Conservation (phyloP, 192 early-diverging fungal species). For the Coemansia sp. region DNA sequence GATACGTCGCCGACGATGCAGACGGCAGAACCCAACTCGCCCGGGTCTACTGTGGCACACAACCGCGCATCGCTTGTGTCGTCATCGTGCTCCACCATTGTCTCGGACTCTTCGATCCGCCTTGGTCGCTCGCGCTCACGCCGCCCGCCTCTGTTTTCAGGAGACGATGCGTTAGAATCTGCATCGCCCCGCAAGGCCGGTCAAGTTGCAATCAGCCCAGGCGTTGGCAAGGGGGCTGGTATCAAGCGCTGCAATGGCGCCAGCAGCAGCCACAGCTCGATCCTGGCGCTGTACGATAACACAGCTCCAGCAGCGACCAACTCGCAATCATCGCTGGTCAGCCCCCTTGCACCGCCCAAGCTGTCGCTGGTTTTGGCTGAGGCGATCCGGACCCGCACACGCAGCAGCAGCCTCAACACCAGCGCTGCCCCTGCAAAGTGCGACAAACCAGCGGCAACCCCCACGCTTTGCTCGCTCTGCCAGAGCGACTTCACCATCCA, state of each 20-base stretch:
- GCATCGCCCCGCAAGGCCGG: not conserved
- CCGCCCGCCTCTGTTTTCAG: conserved; percentile 19
- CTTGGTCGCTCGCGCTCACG: conserved; percentile 10
- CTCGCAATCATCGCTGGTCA: conserved; percentile 32
- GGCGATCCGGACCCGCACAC: conserved; percentile 22
- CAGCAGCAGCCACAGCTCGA: conserved; percentile 29
- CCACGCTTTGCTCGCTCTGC: conserved; percentile 48
- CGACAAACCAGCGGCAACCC: not conserved
- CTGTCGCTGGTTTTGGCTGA: conserved; percentile 45
- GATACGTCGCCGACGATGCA: conserved; percentile 20
- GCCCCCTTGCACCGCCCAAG: conserved; percentile 40
- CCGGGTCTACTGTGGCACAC: conserved; percentile 34
- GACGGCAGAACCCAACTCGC: conserved; percentile 18
- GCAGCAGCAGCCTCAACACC: conserved; percentile 5
- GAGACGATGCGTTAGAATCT: not conserved
- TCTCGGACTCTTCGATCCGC: conserved; percentile 21
- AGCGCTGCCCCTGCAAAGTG: not conserved
- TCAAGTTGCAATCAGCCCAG: not conserved
- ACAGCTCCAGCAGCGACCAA: conserved; percentile 5
- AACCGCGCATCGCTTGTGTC: conserved; percentile 47
- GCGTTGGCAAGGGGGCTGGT: not conserved
- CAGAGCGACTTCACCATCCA: conserved; percentile 38
- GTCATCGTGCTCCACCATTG: conserved; percentile 50
- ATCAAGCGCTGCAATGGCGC: not conserved
- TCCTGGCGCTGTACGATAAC: conserved; percentile 30